phyloP scores from a whole-genome alignment of 1,284 basidiomycete genomes.

The Peniophora sp. region DNA sequence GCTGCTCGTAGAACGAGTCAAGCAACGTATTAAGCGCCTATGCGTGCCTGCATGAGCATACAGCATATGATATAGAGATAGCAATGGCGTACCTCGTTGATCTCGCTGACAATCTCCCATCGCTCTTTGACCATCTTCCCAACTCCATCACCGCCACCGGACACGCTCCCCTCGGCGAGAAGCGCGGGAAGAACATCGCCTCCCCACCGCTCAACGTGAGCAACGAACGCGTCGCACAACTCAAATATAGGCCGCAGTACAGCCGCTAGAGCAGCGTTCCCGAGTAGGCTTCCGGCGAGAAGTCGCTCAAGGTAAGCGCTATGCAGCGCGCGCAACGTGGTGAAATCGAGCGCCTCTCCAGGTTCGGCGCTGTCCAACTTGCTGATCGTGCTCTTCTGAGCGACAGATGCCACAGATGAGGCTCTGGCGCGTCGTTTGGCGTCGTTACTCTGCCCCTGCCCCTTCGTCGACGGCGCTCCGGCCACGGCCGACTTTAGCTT shows the following conservation, averaged over 20 bases:
- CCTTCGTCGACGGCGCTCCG: background rate
- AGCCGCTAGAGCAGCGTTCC: constrained; percentile 55
- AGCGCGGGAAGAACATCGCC: constrained; percentile 83
- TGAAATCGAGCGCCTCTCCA: constrained; percentile 58
- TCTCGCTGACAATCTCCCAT: constrained; percentile 56
- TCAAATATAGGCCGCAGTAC: constrained; percentile 71
- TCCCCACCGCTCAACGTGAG: constrained; percentile 85
- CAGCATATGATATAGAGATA: too few species aligned
- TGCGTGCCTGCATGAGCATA: too few species aligned
- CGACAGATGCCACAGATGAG: background rate
- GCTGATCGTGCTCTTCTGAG: background rate
- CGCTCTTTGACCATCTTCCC: constrained; percentile 68
- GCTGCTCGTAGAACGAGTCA: constrained; percentile 70
- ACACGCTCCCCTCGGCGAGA: constrained; percentile 69
- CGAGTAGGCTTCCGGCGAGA: constrained; percentile 72
- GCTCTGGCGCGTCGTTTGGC: background rate
- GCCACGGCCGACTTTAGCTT: constrained; percentile 52
- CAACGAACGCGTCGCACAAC: constrained; percentile 77
- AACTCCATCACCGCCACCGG: constrained; percentile 44
- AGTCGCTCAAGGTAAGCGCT: constrained; percentile 75
- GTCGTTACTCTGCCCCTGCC: background rate
- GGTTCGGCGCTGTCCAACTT: constrained; percentile 19
- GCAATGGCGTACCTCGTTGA: constrained; percentile 50
- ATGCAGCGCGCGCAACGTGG: constrained; percentile 75
- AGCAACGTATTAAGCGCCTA: constrained; percentile 58